These are phyloP conservation scores for Isabelozyma pseudorhagii DNA, from an alignment of 805 yeast genomes.

Conservation along the genomic window DNA sequence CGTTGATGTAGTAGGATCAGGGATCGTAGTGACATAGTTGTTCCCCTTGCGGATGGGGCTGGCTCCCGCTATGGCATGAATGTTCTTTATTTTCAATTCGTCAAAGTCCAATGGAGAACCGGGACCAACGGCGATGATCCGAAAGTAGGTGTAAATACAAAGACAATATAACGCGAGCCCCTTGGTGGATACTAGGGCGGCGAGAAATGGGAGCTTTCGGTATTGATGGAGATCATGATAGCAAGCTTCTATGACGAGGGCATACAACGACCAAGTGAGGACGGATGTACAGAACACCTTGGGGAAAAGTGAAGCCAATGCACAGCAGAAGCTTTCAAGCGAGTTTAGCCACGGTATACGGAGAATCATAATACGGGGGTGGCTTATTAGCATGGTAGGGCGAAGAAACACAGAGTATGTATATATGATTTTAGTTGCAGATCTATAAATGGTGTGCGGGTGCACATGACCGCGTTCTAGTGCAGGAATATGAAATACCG, in stretches of 20 bases:
- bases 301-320: slow-evolving; percentile 45
- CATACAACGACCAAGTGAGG: slow-evolving; percentile 49
- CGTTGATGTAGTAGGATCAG: slow-evolving; percentile 1
- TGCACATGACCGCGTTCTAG: not conserved
- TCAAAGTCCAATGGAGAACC: slow-evolving; percentile 65
- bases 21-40: slow-evolving; percentile 8
- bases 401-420: not conserved
- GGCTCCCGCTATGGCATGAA: not conserved
- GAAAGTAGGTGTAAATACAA: slow-evolving; percentile 50
- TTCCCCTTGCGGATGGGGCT: slow-evolving; percentile 6
- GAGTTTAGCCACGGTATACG: slow-evolving; percentile 8
- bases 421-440: not conserved
- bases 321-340: slow-evolving; percentile 27
- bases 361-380: slow-evolving; percentile 17
- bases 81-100: slow-evolving; percentile 31
- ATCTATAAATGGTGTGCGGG: not conserved
- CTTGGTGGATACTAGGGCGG: slow-evolving; percentile 13
- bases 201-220: slow-evolving; percentile 7
- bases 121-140: slow-evolving; percentile 52
- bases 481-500: no score
- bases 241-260: slow-evolving; percentile 13
- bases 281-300: slow-evolving; percentile 41
- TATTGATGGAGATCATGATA: slow-evolving; percentile 13
- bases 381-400: slow-evolving; percentile 17
- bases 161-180: slow-evolving; percentile 29